Base-by-base conservation (phyloP, 495 filamentous ascomycete genomes). In the Bacidia gigantensis region DNA sequence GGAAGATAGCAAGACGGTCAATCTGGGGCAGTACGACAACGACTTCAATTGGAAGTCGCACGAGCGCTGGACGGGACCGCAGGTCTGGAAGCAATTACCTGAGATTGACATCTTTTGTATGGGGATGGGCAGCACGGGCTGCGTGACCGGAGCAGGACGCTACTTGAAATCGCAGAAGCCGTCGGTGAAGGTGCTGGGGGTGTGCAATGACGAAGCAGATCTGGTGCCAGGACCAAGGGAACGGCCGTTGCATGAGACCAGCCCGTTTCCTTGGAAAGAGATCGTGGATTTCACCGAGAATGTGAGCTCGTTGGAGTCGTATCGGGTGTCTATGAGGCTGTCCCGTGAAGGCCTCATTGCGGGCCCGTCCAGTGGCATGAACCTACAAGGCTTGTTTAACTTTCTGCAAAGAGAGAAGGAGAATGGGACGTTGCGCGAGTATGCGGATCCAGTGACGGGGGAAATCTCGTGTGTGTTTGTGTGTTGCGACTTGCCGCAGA, bases 401-500 rank as follows among this genome's bases (percentile, higher is more conserved):
- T 74, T 69, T 62, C 55, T 81, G 5, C 66, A 65, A 79, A 78
- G 60, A 52, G 55, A 0, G 65, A 63, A 0, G 74, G 71, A 2
- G 67, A 63, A 1, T 57, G 79, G 1, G 26, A 55, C 11, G 65
- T 73, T 29, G 48, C 78, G 1, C 68, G 70, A 3, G 72, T 70
- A 0, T 61, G 63, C 0, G 66, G 68, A n/a, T n/a, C n/a, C n/a
- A n/a, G n/a, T n/a, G n/a, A n/a, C n/a, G 17, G 73, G 72, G 0
- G 64, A 70, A 47, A 69, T 72, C n/a, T 67, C 73, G 47, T 77
- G 72, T 50, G 78, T 81, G 3, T 82, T 82, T 60, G 60, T 78
- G 11, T 79, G 75, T 62, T 77, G 75, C 32, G 79, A 82, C 56
- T 61, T 82, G 21, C 79, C 79, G 11, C 81, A 82, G 52, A 78